Evolutionary conservation across 441 rosid genomes (phyloP).

Genomic region (Brassica balearica): DNA sequence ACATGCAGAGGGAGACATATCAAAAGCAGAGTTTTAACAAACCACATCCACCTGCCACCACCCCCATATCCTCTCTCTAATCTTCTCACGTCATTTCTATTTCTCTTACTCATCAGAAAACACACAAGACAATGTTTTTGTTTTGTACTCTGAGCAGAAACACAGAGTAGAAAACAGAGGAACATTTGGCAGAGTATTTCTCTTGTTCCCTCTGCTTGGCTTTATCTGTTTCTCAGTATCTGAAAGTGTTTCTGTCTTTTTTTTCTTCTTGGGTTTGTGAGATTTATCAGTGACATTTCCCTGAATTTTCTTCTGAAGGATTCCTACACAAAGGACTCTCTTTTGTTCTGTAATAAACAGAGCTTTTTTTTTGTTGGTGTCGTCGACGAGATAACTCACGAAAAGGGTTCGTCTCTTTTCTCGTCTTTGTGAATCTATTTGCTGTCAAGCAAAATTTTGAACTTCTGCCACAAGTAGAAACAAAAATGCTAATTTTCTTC

Average conservation of each 20-base stretch:
- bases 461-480: not conserved
- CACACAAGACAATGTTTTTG: constrained; percentile 12
- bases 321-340: constrained; percentile 12
- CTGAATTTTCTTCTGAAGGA: not conserved
- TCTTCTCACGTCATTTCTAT: constrained; percentile 4
- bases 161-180: constrained; percentile 20
- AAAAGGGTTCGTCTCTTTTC: constrained; percentile 15
- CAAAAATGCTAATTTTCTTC: constrained; percentile 4
- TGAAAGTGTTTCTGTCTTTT: constrained; percentile 30
- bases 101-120: constrained; percentile 20
- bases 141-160: constrained; percentile 42
- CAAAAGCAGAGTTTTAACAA: constrained; percentile 47
- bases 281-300: constrained; percentile 17
- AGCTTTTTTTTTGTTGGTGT: constrained; percentile 6
- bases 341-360: constrained; percentile 23
- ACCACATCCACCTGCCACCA: constrained; percentile 49
- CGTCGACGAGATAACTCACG: not conserved
- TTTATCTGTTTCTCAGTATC: constrained; percentile 18
- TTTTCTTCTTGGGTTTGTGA: constrained; percentile 13
- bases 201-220: constrained; percentile 34
- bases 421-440: too few species aligned
- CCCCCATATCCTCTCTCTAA: not conserved
- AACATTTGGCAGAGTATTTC: constrained; percentile 45
- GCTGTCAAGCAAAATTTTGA: not conserved
- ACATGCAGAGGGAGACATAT: constrained; percentile 68